Percentiles rank a stretch among this genome's conserved stretches.
These are phyloP conservation scores for Aurifilum marmelostoma DNA, from an alignment of 2,329 filamentous ascomycete species.

Conservation along the genomic window DNA sequence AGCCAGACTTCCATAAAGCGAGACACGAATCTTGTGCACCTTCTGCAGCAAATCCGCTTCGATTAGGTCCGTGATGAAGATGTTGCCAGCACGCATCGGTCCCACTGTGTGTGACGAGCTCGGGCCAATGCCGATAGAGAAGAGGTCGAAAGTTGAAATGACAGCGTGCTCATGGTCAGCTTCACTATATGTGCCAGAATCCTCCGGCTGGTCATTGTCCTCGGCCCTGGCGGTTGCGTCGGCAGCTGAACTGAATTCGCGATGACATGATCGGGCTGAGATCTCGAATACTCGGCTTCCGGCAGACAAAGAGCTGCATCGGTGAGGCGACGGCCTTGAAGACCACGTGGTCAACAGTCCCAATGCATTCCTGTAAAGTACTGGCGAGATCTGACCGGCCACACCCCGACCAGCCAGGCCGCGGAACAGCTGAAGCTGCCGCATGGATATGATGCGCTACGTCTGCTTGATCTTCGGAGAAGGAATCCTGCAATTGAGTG, in stretches of 20 bases:
- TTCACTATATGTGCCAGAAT: constrained; percentile 50
- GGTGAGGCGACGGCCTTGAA: neutral
- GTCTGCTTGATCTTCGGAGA: neutral
- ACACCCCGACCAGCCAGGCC: constrained; percentile 3
- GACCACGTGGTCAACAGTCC: constrained; percentile 12
- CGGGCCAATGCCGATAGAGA: constrained; percentile 56
- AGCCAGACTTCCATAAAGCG: constrained; percentile 54
- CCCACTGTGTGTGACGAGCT: constrained; percentile 57
- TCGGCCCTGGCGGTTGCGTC: neutral
- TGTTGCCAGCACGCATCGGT: constrained; percentile 56
- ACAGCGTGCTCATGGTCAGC: constrained; percentile 55
- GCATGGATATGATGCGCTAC: constrained; percentile 24
- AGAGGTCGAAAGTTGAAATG: constrained; percentile 56
- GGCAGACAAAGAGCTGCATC: neutral
- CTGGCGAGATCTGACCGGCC: neutral
- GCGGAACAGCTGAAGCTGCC: constrained; percentile 23
- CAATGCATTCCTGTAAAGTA: neutral
- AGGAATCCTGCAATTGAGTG: neutral
- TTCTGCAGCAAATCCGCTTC: constrained; percentile 49
- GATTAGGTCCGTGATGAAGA: constrained; percentile 52
- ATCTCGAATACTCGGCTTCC: neutral
- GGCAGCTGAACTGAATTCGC: constrained; percentile 12
- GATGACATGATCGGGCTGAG: neutral
- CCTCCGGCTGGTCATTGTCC: constrained; percentile 8
- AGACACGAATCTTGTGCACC: constrained; percentile 51